Evolutionary conservation across 371 early-diverging fungal species (phyloP), one percentile per base, ranked within the genome.

Genomic region (Coemansia sp.): DNA sequence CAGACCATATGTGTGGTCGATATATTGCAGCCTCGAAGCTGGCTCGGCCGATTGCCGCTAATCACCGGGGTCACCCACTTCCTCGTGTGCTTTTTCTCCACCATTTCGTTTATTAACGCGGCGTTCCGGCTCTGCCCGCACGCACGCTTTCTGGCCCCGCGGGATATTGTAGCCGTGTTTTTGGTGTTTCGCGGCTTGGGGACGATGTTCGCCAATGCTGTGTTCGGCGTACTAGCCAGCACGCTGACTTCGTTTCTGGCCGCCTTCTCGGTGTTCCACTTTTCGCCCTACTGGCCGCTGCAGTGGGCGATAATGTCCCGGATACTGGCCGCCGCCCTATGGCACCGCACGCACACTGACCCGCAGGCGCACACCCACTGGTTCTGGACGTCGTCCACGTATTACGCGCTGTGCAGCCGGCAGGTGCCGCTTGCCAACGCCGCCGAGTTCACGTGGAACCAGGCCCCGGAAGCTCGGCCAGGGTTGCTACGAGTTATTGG

Each of bases 301-400:
- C 50, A 57, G 62, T 70, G 70, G 70, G 55, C 62, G 2, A 39
- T 59, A 9, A 45, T 66, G 35, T 61, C 66, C 16, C 57, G 70
- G 9, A 14, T 65, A n/a, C 38, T 66, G 20, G 51, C 50, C 1
- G 58, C 58, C 3, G 61, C 62, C 10, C 35, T 70, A 49, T 54
- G 59, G 71, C 55, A 61, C 35, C 38, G 66, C 5, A 41, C 43
- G 4, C 9, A 43, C 5, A 54, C 62, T 3, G 71, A 70, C 36
- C 10, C 33, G 0, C 6, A 6, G 5, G 71, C 66, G 1, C 66
- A 43, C n/a, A 5, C 0, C 33, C 35, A 66, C 20, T 9, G 31
- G 30, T 57, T 66, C 35, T 70, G 66, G 66, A 14, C 26, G 9
- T 65, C 66, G 14, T 39, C 38, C 1, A 39, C 16, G 39, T 67